Conservation (phyloP, 2,329 filamentous ascomycete genomes). For the Botrytis paeoniae region DNA sequence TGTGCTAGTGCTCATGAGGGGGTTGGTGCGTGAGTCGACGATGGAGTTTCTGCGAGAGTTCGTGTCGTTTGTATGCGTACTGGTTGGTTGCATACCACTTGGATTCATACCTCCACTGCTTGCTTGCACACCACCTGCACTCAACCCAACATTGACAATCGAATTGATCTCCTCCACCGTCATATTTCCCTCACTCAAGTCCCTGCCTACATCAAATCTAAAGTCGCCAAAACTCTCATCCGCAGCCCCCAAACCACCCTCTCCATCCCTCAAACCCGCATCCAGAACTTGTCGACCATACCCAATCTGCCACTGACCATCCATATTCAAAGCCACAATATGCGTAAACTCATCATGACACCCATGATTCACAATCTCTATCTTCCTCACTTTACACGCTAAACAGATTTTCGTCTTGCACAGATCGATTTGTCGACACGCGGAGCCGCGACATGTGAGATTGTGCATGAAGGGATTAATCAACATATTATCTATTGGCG, state of each 20-base stretch:
- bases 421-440: not conserved
- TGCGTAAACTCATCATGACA: conserved; percentile 7
- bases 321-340: not conserved
- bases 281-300: not conserved
- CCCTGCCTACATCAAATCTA: not conserved
- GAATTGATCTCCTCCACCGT: not conserved
- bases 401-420: conserved; percentile 1
- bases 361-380: not conserved
- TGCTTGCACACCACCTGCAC: not conserved
- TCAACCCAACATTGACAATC: not conserved
- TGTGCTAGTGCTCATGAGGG: not conserved
- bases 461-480: conserved; percentile 17
- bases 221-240: not conserved
- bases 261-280: not conserved
- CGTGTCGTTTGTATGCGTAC: not conserved
- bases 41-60: not conserved
- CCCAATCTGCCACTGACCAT: not conserved
- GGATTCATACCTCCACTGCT: not conserved
- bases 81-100: not conserved
- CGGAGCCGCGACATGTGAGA: not conserved
- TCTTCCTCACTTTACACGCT: not conserved
- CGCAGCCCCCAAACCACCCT: not conserved
- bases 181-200: not conserved
- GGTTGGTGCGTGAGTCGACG: not conserved
- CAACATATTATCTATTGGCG: not conserved